Conservation (phyloP, 2,329 filamentous ascomycete genomes). For the Xylaria sp. region DNA sequence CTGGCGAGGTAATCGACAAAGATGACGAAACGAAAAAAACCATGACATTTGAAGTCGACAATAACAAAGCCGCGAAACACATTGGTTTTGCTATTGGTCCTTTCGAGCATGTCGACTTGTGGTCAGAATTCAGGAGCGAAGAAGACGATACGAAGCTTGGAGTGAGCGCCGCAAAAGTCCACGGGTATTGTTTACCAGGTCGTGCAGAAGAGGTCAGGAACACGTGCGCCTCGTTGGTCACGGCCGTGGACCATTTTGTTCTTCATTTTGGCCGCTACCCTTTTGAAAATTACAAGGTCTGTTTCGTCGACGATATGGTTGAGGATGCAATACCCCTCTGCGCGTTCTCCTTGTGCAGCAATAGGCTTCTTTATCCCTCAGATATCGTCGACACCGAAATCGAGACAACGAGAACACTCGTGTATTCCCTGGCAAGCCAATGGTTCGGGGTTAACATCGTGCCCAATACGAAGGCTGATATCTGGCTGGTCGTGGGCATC, state of each 20-base stretch:
- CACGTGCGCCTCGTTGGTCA: constrained; percentile 84
- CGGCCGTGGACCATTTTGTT: constrained; percentile 90
- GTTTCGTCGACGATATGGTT: constrained; percentile 90
- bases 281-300: constrained; percentile 90
- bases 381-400: constrained; percentile 87
- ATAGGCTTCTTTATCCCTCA: constrained; percentile 82
- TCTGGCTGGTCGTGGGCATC: constrained; percentile 89
- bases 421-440: constrained; percentile 87
- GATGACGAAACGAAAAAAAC: constrained; percentile 85
- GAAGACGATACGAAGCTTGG: constrained; percentile 93
- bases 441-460: constrained; percentile 96
- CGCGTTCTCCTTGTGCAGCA: constrained; percentile 88
- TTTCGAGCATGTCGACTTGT: constrained; percentile 91
- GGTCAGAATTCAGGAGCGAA: constrained; percentile 84
- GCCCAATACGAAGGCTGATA: constrained; percentile 80
- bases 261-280: constrained; percentile 90
- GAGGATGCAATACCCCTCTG: constrained; percentile 80
- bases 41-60: constrained; percentile 81
- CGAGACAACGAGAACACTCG: constrained; percentile 80
- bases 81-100: constrained; percentile 94
- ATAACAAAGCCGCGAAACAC: constrained; percentile 83
- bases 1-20: constrained; percentile 82
- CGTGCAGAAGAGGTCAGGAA: constrained; percentile 85
- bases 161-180: constrained; percentile 85
- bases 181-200: constrained; percentile 90